phyloP scores from a whole-genome alignment of 805 yeast species.

The Wickerhamomyces kurtzmanii region DNA sequence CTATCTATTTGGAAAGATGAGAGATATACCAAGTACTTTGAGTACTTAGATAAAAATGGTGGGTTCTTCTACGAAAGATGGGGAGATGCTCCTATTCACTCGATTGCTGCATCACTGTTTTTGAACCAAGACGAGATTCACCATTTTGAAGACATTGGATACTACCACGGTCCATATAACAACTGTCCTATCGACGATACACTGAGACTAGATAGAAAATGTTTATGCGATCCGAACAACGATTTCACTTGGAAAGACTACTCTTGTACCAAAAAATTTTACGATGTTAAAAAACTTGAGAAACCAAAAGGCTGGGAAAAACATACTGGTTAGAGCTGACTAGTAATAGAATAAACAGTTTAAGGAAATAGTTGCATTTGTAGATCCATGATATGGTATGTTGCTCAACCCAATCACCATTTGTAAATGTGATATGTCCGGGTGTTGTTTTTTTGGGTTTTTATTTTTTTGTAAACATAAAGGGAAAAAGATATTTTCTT shows the following conservation, averaged over 20 bases:
- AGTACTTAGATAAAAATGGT: slow-evolving; percentile 67
- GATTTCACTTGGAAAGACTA: slow-evolving; percentile 74
- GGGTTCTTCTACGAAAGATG: slow-evolving; percentile 92
- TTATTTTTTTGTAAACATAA: too few relatives aligned
- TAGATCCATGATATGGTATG: too few relatives aligned
- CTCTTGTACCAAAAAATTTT: slow-evolving; percentile 62
- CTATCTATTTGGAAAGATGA: slow-evolving; percentile 67
- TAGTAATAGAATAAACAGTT: too few relatives aligned
- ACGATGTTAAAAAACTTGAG: slow-evolving; percentile 38
- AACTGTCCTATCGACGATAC: slow-evolving; percentile 66
- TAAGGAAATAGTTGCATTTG: too few relatives aligned
- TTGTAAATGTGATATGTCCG: too few relatives aligned
- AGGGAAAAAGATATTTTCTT: too few relatives aligned
- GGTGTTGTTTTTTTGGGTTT: too few relatives aligned
- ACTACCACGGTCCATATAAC: slow-evolving; percentile 73
- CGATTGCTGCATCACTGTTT: slow-evolving; percentile 77
- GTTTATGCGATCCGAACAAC: slow-evolving; percentile 60
- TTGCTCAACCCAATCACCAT: too few relatives aligned
- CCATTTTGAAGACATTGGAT: slow-evolving; percentile 79
- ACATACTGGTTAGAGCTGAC: slow-evolving; percentile 28
- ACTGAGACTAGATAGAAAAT: slow-evolving; percentile 48
- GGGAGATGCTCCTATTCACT: slow-evolving; percentile 94
- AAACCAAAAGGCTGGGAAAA: slow-evolving; percentile 69
- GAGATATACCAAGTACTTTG: slow-evolving; percentile 64
- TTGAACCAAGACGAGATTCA: slow-evolving; percentile 62